Evolutionary conservation across 163 green algal genomes (phyloP), one percentile per base, ranked within the genome.

Genomic region (Chlamydomonas reinhardtii): DNA sequence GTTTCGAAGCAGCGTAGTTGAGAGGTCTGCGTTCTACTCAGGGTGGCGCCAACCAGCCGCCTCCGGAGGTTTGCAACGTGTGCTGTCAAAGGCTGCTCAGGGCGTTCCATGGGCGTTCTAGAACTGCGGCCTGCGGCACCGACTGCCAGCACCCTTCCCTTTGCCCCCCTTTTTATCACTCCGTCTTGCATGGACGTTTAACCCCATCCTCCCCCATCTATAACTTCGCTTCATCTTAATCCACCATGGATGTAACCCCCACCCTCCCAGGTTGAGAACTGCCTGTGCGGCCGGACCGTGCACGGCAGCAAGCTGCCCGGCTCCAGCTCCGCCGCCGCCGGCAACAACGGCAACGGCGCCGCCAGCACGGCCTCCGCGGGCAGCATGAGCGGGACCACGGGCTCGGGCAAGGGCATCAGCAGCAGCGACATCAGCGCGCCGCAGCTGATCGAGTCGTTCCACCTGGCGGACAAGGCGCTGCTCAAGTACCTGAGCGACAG

Each of bases 361-460:
- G 54, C 37, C 22, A 19, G 8, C 22, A 31, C 22, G 32, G 16
- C 0, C 37, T n/a, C n/a, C 32, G 75, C 32, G 16, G 54, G 27
- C 22, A 19, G 8, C 22, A 31, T 9, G 32, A 19, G 0, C 37
- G 54, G 0, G 31, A 34, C 17, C 78, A 84, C 15, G 6, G 39
- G 27, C 17, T 17, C 62, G 29, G 35, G 31, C 78, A 59, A 61
- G 48, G 78, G 79, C 54, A 85, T 77, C 54, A 72, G 24, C 68
- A 78, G 32, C 16, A 48, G 79, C 19, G 79, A 77, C 24, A 77
- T 85, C 54, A 62, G 68, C 52, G 4, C 68, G 11, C 24, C 77
- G 69, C 79, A 72, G 79, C 69, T 85, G 1, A 78, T 77, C 24
- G 69, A 77, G 24, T 78, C 52, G 25, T 85, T 85, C 27, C 79